Evolutionary conservation across 2,329 filamentous ascomycete species (phyloP).

Genomic region (Neonectria ditissima): DNA sequence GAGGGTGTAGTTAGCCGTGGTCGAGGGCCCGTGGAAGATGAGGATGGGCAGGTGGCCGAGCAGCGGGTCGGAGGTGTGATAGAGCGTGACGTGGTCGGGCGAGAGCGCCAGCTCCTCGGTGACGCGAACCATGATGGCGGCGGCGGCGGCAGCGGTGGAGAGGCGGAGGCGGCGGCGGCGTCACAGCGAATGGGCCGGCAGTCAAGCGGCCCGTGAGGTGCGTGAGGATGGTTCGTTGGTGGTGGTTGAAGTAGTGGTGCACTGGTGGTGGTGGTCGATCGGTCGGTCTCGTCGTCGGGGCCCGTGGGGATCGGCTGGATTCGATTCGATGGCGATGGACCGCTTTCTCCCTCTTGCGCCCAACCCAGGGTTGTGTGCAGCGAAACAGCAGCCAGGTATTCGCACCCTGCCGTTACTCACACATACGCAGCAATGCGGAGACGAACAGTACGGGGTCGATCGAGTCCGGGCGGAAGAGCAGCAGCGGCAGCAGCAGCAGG

Average conservation of each 20-base stretch:
- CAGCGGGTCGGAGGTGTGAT: constrained; percentile 87
- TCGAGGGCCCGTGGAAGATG: constrained; percentile 92
- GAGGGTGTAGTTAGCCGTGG: constrained; percentile 85
- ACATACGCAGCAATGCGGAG: constrained; percentile 31
- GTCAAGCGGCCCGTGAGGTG: constrained; percentile 29
- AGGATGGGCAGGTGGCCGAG: constrained; percentile 85
- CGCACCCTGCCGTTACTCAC: not conserved
- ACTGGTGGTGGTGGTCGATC: not conserved
- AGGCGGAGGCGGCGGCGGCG: constrained; percentile 50
- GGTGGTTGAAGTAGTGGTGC: constrained; percentile 31
- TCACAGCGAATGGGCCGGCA: constrained; percentile 40
- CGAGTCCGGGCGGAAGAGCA: constrained; percentile 20
- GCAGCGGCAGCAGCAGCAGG: constrained; percentile 10
- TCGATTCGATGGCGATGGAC: constrained; percentile 5
- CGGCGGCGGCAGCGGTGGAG: not conserved
- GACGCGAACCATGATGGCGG: constrained; percentile 81
- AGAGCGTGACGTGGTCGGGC: constrained; percentile 85
- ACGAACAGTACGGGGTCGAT: constrained; percentile 16
- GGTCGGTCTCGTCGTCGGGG: constrained; percentile 3
- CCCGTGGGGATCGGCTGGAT: not conserved
- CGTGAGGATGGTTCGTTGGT: constrained; percentile 32
- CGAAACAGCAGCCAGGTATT: not conserved
- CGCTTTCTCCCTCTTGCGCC: not conserved
- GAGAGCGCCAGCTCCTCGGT: constrained; percentile 82
- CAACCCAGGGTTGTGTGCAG: not conserved